A percentile compares a stretch with the other conserved stretches of the same genome.
These are phyloP conservation scores for Scutellaria galericulata DNA, from an alignment of 257 asterid genomes.

Conservation along the genomic window DNA sequence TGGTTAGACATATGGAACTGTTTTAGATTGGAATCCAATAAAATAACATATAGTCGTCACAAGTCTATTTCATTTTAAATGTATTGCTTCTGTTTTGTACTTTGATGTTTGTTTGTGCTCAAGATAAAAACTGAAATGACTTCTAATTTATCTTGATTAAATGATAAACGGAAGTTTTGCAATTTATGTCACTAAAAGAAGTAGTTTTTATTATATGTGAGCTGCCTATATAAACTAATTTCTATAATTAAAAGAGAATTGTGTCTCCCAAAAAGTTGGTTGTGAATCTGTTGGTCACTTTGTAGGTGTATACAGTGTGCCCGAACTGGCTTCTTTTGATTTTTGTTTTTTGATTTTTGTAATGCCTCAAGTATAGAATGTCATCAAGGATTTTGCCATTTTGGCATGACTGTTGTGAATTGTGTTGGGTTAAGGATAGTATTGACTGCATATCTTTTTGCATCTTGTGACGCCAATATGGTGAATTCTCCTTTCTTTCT, in stretches of 20 bases:
- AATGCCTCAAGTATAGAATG: background rate
- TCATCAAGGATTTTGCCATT: background rate
- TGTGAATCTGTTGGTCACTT: constrained; percentile 16
- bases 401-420: constrained; percentile 4
- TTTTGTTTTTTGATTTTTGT: background rate
- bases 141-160: constrained; percentile 14
- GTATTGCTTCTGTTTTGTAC: background rate
- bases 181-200: background rate
- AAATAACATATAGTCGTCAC: background rate
- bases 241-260: background rate
- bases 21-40: background rate
- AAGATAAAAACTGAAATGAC: background rate
- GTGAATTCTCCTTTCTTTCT: background rate
- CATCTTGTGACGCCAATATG: constrained; percentile 20
- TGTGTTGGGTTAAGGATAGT: background rate
- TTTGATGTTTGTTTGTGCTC: constrained; percentile 1
- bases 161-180: background rate
- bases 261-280: background rate
- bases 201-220: constrained; percentile 16
- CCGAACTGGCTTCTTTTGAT: background rate
- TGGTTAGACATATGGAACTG: background rate
- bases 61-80: background rate
- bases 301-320: background rate
- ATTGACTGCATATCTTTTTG: background rate
- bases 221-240: background rate